Evolutionary conservation across 768 basidiomycete genomes (phyloP).

Genomic region (Glaciozyma antarctica): DNA sequence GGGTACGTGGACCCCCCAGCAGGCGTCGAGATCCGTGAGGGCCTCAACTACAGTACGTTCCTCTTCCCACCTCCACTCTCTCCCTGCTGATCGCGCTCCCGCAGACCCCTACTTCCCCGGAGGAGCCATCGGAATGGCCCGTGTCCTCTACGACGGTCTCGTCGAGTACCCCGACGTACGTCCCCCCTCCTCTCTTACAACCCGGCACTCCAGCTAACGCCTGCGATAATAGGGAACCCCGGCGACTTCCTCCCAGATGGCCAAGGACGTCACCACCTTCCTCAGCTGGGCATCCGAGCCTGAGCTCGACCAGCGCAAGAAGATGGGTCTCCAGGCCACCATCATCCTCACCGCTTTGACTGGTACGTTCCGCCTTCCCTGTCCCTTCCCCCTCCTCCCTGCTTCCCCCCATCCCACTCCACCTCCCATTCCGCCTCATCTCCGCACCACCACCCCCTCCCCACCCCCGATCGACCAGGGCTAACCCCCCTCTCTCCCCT

Average conservation of each 20-base stretch:
- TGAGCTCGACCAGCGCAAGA: slow-evolving; percentile 95
- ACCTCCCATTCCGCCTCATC: background rate
- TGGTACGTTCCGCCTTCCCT: slow-evolving; percentile 30
- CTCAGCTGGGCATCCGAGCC: slow-evolving; percentile 66
- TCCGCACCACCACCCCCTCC: too few relatives aligned
- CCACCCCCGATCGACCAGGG: background rate
- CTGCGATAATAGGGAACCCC: slow-evolving; percentile 69
- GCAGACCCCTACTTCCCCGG: slow-evolving; percentile 93
- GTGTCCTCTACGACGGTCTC: slow-evolving; percentile 86
- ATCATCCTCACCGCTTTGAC: slow-evolving; percentile 82
- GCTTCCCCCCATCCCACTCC: background rate
- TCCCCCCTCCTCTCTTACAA: background rate
- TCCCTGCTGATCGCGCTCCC: background rate
- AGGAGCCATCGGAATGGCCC: slow-evolving; percentile 96
- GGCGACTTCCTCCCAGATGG: slow-evolving; percentile 95
- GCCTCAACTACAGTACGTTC: slow-evolving; percentile 69
- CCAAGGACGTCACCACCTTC: slow-evolving; percentile 71
- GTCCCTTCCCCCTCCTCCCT: background rate
- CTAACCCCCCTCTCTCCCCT: background rate
- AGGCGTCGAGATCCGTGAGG: slow-evolving; percentile 86
- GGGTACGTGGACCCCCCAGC: slow-evolving; percentile 95
- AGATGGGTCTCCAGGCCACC: slow-evolving; percentile 87
- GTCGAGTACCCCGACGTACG: slow-evolving; percentile 84
- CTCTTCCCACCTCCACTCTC: slow-evolving; percentile 36
- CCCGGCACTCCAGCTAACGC: background rate